Base-by-base conservation (phyloP, 169 alveolate species). In the Plasmodium sp. region DNA sequence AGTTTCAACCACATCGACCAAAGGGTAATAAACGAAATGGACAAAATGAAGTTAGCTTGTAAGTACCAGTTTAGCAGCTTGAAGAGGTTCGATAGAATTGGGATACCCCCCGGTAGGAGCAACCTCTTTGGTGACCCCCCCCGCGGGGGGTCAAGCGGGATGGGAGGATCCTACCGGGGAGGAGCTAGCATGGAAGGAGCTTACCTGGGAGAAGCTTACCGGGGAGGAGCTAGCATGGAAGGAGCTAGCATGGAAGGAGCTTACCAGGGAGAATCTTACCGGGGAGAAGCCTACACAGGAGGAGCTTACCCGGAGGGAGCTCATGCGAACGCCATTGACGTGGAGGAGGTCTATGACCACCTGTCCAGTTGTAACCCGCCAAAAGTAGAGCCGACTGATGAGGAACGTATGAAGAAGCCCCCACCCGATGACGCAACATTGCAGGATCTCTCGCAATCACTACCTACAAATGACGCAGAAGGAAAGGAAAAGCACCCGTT, bases 41-140 rank as follows among this genome's bases (percentile, higher is more conserved):
- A 90, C 27, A 45, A 80, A 54, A 74, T 90, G 16, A 80, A 80
- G 27, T 16, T 90, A n/a, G 83, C 94, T 58, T 90, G 72, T 80
- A 90, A 90, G 74, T 58, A 22, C 10, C 31, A 48, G 16, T 79
- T 58, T 33, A 34, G 48, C 43, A 90, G 39, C 2, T 22, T 31
- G 18, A 85, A 80, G 18, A 79, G 27, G 12, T 33, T 51, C 14
- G 27, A 33, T n/a, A 83, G 22, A 83, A 83, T 36, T 34, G 67
- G 27, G 5, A 41, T 27, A 3, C 83, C n/a, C 27, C 43, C 67
- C 4, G 43, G 31, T 56, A 36, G 62, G 71, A 83, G 43, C 62
- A 81, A 43, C 54, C 18, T 43, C 72, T 2, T 31, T 43, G 4
- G 36, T 45, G 72, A 77, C n/a, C 22, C 14, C 36, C 36, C 27